phyloP scores from a whole-genome alignment of 2,329 filamentous ascomycete species.

The Cladorrhinum sp. region DNA sequence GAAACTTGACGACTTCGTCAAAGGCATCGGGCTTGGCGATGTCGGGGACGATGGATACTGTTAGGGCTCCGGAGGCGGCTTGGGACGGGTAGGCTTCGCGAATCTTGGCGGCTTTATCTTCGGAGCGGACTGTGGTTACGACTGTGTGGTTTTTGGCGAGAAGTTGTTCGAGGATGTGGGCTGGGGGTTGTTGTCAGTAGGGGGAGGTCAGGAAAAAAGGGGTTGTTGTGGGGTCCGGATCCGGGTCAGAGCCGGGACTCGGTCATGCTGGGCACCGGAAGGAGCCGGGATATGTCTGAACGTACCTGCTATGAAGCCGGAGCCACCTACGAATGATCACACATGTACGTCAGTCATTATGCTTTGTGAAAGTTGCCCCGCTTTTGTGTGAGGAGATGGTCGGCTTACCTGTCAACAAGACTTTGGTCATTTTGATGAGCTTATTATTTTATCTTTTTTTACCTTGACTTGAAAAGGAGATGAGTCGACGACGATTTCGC shows the following conservation, averaged over 20 bases:
- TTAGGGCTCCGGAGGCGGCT: conserved; percentile 40
- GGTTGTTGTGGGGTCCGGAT: conserved; percentile 7
- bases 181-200: conserved; percentile 30
- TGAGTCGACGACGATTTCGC: no score
- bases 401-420: conserved; percentile 45
- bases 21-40: conserved; percentile 74
- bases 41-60: conserved; percentile 66
- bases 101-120: conserved; percentile 53
- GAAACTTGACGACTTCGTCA: conserved; percentile 55
- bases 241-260: not conserved
- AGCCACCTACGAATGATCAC: conserved; percentile 39
- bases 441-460: not conserved
- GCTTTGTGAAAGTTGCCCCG: not conserved
- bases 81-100: conserved; percentile 46
- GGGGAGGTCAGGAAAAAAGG: not conserved
- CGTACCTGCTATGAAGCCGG: conserved; percentile 51
- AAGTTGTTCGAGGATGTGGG: conserved; percentile 55
- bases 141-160: conserved; percentile 50
- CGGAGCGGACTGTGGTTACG: conserved; percentile 54
- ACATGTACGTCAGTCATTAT: conserved; percentile 3
- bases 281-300: not conserved
- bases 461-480: not conserved
- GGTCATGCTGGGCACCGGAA: no score
- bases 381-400: not conserved
- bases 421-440: conserved; percentile 41